Conservation (phyloP, 2,329 filamentous ascomycete species). For the Pestalotiopsis sp. region DNA sequence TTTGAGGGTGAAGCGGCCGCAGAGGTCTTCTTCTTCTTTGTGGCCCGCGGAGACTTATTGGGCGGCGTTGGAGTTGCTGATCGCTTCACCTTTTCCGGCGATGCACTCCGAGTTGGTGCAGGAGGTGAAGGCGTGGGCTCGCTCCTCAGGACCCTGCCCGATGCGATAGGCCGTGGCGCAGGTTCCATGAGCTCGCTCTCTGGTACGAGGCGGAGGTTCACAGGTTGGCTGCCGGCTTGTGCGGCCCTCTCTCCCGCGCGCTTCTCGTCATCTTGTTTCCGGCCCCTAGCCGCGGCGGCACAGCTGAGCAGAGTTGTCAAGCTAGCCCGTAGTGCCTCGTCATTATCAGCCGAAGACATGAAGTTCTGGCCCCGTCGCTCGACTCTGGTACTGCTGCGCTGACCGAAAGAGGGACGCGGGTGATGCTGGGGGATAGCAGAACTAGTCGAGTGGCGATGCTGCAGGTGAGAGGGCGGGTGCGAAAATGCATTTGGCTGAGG, state of each 20-base stretch:
- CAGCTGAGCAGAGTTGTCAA: slow-evolving; percentile 96
- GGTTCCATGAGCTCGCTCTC: slow-evolving; percentile 59
- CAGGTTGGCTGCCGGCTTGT: slow-evolving; percentile 53
- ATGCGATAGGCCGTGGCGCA: slow-evolving; percentile 25
- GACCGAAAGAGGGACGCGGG: slow-evolving; percentile 51
- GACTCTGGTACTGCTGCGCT: slow-evolving; percentile 49
- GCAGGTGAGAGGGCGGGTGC: slow-evolving; percentile 67
- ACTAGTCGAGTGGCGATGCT: slow-evolving; percentile 52
- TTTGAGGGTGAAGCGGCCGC: slow-evolving; percentile 28
- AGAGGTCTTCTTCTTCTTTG: slow-evolving; percentile 62
- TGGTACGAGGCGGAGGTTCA: slow-evolving; percentile 61
- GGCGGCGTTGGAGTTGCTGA: slow-evolving; percentile 38
- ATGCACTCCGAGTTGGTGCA: slow-evolving; percentile 21
- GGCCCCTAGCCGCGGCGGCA: slow-evolving; percentile 82
- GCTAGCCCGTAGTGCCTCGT: slow-evolving; percentile 88
- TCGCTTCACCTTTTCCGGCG: slow-evolving; percentile 53
- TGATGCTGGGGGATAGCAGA: slow-evolving; percentile 52
- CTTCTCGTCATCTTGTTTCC: slow-evolving; percentile 65
- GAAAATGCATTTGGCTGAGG: slow-evolving; percentile 93
- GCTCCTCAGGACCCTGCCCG: slow-evolving; percentile 18
- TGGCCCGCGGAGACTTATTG: slow-evolving; percentile 45
- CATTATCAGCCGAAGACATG: slow-evolving; percentile 83
- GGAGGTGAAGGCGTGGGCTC: slow-evolving; percentile 18
- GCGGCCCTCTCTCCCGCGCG: slow-evolving; percentile 39
- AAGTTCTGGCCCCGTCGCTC: slow-evolving; percentile 59